Evolutionary conservation across 228 moss, liverwort and hornwort species (phyloP), one percentile per base, ranked within the genome.

Genomic region (Sphagnum fallax): DNA sequence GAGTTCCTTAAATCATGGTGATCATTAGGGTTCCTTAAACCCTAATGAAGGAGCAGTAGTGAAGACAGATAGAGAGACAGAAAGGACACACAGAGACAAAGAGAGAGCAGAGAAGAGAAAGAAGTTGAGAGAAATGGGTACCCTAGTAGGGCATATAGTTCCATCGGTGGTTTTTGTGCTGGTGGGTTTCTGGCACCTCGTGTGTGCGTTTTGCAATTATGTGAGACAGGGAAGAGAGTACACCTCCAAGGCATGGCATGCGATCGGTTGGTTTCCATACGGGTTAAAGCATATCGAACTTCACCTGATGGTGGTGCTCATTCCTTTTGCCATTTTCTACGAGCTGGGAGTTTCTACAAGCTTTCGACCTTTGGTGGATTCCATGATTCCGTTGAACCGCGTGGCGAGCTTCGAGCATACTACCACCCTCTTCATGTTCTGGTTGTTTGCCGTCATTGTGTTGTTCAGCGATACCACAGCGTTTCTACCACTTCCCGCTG

Each of bases 371-470:
- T 63, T 94, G 0, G 86, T 82, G 72, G 79, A 90, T 1, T 92
- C 92, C 47, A 61, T 81, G 9, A 92, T 95, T 62, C 92, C 92
- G 0, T 71, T 80, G 69, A 87, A 95, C 71, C 83, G 95, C 47
- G 88, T 95, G 50, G 76, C 90, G 52, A 90, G 90, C 75, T 95
- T 95, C 73, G 92, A 95, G 80, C 95, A 95, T 71, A 81, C 90
- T 62, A 83, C 87, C 8, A 81, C 84, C 63, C 89, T 95, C 53
- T 52, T 87, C 65, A 90, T 95, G 87, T 95, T 92, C 74, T 95
- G 95, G 95, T 75, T 95, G 70, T 95, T 80, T 62, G 90, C 92
- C 0, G 76, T 80, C 15, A 71, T 92, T 32, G 90, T 85, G 61
- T 72, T 95, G 77, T 49, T 95, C 66, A 87, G 88, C 58, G 95